These are phyloP conservation scores for Schizothecium vesticola DNA, from an alignment of 495 filamentous ascomycete genomes.

Conservation along the genomic window DNA sequence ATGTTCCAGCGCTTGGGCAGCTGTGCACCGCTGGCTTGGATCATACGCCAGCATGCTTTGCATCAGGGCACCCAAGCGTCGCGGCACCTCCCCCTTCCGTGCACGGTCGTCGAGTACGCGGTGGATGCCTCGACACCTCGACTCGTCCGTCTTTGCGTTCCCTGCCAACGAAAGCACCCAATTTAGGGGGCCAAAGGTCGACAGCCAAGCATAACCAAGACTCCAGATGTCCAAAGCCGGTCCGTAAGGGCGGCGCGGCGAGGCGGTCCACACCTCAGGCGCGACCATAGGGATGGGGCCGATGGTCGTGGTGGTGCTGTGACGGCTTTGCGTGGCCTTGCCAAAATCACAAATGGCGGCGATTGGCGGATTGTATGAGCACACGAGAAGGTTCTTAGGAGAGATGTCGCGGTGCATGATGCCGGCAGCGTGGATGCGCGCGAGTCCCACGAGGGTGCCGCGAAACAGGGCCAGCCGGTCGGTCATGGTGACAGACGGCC, in stretches of 20 bases:
- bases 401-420: conserved; percentile 12
- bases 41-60: background rate
- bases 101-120: background rate
- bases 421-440: background rate
- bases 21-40: background rate
- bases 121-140: background rate
- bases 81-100: background rate
- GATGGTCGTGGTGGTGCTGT: background rate
- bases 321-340: background rate
- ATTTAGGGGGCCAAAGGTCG: conserved; percentile 1
- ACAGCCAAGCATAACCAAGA: conserved; percentile 9
- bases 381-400: conserved; percentile 2
- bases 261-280: conserved; percentile 4
- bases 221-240: conserved; percentile 1
- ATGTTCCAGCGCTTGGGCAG: background rate
- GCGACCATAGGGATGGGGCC: conserved; percentile 4
- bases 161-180: background rate
- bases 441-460: conserved; percentile 1
- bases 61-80: background rate
- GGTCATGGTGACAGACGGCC: background rate
- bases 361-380: conserved; percentile 1
- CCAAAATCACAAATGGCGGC: conserved; percentile 12
- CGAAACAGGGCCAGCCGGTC: conserved; percentile 3
- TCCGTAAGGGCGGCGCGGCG: background rate
- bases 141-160: background rate